Base-by-base conservation (phyloP, 2,329 filamentous ascomycete species). In the Pseudocercospora crystallina region DNA sequence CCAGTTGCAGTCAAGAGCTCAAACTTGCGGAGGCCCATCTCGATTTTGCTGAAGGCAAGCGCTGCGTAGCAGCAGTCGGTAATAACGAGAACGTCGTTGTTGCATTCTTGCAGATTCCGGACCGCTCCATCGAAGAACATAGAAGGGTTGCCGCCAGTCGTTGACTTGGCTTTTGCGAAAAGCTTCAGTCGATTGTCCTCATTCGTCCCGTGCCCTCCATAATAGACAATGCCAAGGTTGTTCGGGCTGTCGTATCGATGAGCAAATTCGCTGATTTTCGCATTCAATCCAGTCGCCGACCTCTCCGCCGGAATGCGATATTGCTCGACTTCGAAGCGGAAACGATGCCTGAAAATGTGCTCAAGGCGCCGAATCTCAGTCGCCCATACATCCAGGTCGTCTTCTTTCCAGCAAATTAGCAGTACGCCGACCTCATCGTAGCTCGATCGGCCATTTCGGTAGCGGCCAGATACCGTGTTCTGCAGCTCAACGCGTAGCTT, bases 391-490 rank as follows among this genome's bases (percentile, higher is more conserved):
- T 32, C 11, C 34, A 49, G 26, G 30, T 53, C 51, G 17, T 53
- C 51, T 13, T 49, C 39, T 30, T 50, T 26, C 51, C 51, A 53
- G 15, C 20, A 34, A 29, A 53, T 10, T 10, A 53, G 36, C 12
- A 53, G 46, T 4, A 50, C 46, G 14, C 51, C 51, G 10, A 53
- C 51, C 5, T 36, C 20, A 12, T 53, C 51, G 47, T 49, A 53
- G n/a, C n/a, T n/a, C 2, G 32, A 26, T 8, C 26, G 14, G 12
- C 46, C 40, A 33, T 41, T 35, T 32, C 51, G 51, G 17, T 53
- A 49, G 14, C 39, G 45, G 17, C 51, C 51, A 9, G 20, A 13
- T 26, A 53, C 42, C 8, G 50, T 46, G 12, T 46, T 53, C 34
- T 43, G 36, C 10, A 40, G 33, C 8, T 32, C 43, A 20, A 45